phyloP scores from a whole-genome alignment of 1,284 basidiomycete species.

The Pterulicium gracile region DNA sequence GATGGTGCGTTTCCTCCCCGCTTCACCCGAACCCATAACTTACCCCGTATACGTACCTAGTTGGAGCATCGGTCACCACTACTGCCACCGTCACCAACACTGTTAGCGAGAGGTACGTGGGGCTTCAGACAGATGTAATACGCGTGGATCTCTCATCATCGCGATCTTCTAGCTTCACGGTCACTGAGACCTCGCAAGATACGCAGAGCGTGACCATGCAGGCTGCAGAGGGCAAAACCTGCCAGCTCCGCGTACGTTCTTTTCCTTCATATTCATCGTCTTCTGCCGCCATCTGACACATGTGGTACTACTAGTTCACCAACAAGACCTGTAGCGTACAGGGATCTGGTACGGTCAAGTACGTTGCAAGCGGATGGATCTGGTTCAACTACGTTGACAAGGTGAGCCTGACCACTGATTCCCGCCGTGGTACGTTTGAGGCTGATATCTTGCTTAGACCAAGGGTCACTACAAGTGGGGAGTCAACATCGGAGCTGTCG shows the following conservation, averaged over 20 bases:
- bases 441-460: slow-evolving; percentile 3
- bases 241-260: slow-evolving; percentile 4
- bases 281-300: background rate
- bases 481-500: background rate
- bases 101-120: background rate
- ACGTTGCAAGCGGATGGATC: slow-evolving; percentile 16
- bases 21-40: background rate
- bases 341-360: slow-evolving; percentile 13
- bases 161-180: slow-evolving; percentile 2
- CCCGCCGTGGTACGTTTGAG: background rate
- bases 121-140: too few species aligned
- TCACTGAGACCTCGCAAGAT: slow-evolving; percentile 2
- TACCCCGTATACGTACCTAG: background rate
- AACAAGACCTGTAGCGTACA: slow-evolving; percentile 14
- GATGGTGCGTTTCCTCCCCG: background rate
- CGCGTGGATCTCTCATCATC: too few species aligned
- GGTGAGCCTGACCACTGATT: slow-evolving; percentile 1
- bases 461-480: slow-evolving; percentile 13
- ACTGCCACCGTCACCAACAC: slow-evolving; percentile 2
- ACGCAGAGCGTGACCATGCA: slow-evolving; percentile 6
- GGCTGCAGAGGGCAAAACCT: slow-evolving; percentile 6
- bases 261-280: background rate
- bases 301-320: slow-evolving; percentile 8
- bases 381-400: slow-evolving; percentile 19
- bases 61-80: slow-evolving; percentile 1